These are phyloP conservation scores for Pichia ethanolica DNA, from an alignment of 805 yeast genomes.

Conservation along the genomic window DNA sequence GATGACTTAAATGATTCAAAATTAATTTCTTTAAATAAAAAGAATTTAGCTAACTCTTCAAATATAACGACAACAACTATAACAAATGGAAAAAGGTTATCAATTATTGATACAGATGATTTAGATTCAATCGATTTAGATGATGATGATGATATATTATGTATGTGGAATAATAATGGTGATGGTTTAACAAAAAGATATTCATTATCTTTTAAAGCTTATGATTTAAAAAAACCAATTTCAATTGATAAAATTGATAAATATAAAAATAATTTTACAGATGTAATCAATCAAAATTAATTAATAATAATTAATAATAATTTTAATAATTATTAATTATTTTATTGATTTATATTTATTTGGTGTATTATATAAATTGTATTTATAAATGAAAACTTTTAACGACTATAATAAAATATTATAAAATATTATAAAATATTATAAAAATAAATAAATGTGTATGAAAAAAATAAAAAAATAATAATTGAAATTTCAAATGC, in stretches of 20 bases:
- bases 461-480: conserved; percentile 8
- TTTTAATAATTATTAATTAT: too few relatives aligned
- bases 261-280: conserved; percentile 4
- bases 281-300: neutral
- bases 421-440: too few relatives aligned
- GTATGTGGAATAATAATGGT: neutral
- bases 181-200: conserved; percentile 6
- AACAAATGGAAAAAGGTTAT: too few relatives aligned
- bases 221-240: conserved; percentile 13
- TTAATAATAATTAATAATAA: neutral
- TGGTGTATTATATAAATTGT: too few relatives aligned
- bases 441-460: neutral
- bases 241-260: conserved; percentile 3
- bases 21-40: too few relatives aligned
- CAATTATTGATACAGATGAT: neutral
- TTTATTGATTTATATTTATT: too few relatives aligned
- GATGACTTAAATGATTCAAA: too few relatives aligned
- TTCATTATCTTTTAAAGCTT: conserved; percentile 20
- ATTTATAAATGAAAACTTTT: too few relatives aligned
- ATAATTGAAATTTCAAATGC: conserved; percentile 13
- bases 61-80: neutral
- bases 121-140: conserved; percentile 2
- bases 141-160: neutral
- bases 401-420: too few relatives aligned
- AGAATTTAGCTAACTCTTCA: too few relatives aligned